Percentiles rank a stretch among this genome's conserved stretches.
Evolutionary conservation across 2,329 filamentous ascomycete species (phyloP).

Genomic region (Exophiala calicioides): DNA sequence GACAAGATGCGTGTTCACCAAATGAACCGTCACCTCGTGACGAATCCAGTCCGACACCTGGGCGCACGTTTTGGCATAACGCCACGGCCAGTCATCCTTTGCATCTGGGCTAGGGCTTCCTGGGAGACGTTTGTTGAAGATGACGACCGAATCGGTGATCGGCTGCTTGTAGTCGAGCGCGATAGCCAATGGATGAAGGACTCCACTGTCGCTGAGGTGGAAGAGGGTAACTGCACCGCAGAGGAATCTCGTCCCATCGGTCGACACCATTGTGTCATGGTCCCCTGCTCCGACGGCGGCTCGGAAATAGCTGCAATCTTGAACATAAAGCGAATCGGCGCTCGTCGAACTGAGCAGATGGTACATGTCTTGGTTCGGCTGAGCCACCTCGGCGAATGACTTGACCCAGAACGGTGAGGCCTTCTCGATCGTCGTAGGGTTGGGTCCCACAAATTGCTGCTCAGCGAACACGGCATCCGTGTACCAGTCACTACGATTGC

Average conservation of each 20-base stretch:
- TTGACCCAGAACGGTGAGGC: constrained; percentile 37
- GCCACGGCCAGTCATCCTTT: constrained; percentile 53
- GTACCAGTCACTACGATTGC: constrained; percentile 44
- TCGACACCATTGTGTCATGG: constrained; percentile 34
- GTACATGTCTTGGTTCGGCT: constrained; percentile 36
- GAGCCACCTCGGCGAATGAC: constrained; percentile 41
- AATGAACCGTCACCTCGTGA: constrained; percentile 52
- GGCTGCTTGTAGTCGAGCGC: constrained; percentile 49
- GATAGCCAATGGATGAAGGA: constrained; percentile 53
- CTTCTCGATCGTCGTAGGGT: constrained; percentile 51
- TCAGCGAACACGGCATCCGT: constrained; percentile 49
- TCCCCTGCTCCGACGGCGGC: constrained; percentile 37
- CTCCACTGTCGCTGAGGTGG: constrained; percentile 46
- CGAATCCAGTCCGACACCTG: constrained; percentile 53
- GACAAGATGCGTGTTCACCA: constrained; percentile 49
- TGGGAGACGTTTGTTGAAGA: constrained; percentile 53
- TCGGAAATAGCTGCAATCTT: constrained; percentile 50
- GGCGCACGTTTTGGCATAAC: constrained; percentile 55
- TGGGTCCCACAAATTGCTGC: constrained; percentile 48
- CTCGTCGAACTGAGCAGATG: constrained; percentile 36
- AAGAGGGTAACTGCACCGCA: constrained; percentile 49
- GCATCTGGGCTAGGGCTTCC: constrained; percentile 37
- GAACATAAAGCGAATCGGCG: constrained; percentile 40
- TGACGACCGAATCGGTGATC: constrained; percentile 46
- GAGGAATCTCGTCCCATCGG: constrained; percentile 37